phyloP scores from a whole-genome alignment of 257 asterid genomes.

The Rehmannia glutinosa region DNA sequence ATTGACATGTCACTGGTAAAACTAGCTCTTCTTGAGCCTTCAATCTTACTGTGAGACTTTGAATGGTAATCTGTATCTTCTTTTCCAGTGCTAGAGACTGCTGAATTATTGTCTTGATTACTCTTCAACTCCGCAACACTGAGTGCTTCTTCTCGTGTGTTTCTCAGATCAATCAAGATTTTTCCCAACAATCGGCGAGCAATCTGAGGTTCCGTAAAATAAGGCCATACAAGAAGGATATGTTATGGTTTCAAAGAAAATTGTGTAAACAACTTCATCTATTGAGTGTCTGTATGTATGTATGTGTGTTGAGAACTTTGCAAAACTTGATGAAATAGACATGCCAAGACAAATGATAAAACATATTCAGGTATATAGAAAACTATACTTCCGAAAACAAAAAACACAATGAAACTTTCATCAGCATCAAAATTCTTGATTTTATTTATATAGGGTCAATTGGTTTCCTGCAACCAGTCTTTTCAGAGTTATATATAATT shows the following conservation, averaged over 20 bases:
- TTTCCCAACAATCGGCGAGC: slow-evolving; percentile 98
- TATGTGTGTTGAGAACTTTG: too few species aligned
- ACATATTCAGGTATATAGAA: too few species aligned
- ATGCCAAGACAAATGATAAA: too few species aligned
- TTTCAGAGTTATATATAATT: neutral
- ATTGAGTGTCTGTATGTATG: neutral
- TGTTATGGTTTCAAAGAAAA: neutral
- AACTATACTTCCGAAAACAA: too few species aligned
- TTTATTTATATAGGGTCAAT: neutral
- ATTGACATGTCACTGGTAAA: slow-evolving; percentile 78
- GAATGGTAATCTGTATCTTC: slow-evolving; percentile 58
- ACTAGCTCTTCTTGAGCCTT: slow-evolving; percentile 74
- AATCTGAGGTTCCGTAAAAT: slow-evolving; percentile 46
- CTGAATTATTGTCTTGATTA: slow-evolving; percentile 50
- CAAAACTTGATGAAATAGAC: too few species aligned
- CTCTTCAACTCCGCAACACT: slow-evolving; percentile 87
- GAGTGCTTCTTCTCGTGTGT: slow-evolving; percentile 95
- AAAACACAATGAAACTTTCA: too few species aligned
- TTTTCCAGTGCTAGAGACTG: slow-evolving; percentile 33
- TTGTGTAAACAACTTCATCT: slow-evolving; percentile 12
- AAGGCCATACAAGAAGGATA: neutral
- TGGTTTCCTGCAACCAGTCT: slow-evolving; percentile 8
- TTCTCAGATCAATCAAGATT: slow-evolving; percentile 83
- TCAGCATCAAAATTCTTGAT: neutral
- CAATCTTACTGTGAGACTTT: slow-evolving; percentile 47